Base-by-base conservation (phyloP, 2,329 filamentous ascomycete genomes). In the Neopestalotiopsis sp. region DNA sequence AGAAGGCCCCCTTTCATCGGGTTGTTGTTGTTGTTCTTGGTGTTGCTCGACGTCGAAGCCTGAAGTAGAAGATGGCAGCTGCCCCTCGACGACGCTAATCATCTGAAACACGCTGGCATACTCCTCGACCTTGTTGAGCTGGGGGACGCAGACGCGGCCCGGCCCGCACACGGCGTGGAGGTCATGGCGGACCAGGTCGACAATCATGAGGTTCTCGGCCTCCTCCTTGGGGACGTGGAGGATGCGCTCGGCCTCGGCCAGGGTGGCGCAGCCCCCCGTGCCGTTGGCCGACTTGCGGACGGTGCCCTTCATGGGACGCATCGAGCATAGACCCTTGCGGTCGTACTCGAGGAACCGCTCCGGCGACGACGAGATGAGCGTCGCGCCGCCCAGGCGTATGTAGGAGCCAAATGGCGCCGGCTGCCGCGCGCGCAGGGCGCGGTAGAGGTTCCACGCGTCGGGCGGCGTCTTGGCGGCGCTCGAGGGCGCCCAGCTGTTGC, bases 171-270 rank as follows among this genome's bases (percentile, higher is more conserved):
- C 90, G n/a, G 91, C 90, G 79, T 97, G 92, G 13, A 98, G 84
- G 79, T 98, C 95, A 77, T 98, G 95, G 0, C 95, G 89, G n/a
- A 98, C 96, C 1, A 98, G 85, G 79, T 98, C 95, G 2, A 97
- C 95, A 75, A 98, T 98, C 96, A 98, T 98, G 30, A 98, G 87
- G 76, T 98, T 98, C 83, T 98, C 95, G 0, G 95, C 95, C 74
- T 93, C 91, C 79, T 98, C 96, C 79, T 98, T 98, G 28, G 93
- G 91, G 0, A 93, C 88, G 68, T 91, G 89, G 14, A 98, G 87
- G 52, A 97, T 88, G 34, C 83, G 82, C 70, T 91, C 89, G 0
- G 95, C 95, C 75, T 92, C 87, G 4, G 86, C 87, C n/a, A 92
- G 84, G 0, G 92, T 96, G 49, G 91, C 78, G 0, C 87, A 89